phyloP scores from a whole-genome alignment of 768 basidiomycete genomes.

The Pisolithus albus region DNA sequence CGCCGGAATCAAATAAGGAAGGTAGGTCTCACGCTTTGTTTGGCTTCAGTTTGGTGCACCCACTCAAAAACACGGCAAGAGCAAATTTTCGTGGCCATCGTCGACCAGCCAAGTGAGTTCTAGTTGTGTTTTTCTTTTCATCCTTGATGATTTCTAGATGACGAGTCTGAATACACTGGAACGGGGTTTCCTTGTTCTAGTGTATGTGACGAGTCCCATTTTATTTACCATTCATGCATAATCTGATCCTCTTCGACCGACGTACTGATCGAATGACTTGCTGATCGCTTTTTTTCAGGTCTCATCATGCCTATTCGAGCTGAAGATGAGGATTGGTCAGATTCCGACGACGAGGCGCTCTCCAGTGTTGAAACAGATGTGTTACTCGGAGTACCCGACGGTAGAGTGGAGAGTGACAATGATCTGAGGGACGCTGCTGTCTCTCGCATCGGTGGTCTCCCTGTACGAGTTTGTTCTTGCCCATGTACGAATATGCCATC shows the following conservation, averaged over 20 bases:
- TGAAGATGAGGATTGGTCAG: slow-evolving; percentile 72
- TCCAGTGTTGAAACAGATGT: slow-evolving; percentile 64
- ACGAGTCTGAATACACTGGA: slow-evolving; percentile 72
- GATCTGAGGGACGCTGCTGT: slow-evolving; percentile 74
- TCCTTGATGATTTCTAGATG: slow-evolving; percentile 51
- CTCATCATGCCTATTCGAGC: slow-evolving; percentile 34
- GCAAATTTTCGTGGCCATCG: too few species aligned
- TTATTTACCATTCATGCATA: slow-evolving; percentile 88
- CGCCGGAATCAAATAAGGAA: slow-evolving; percentile 12
- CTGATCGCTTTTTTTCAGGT: slow-evolving; percentile 10
- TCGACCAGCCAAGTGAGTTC: slow-evolving; percentile 14
- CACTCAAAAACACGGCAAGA: background rate
- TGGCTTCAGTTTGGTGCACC: background rate
- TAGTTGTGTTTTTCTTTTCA: slow-evolving; percentile 2
- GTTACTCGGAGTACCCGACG: slow-evolving; percentile 76
- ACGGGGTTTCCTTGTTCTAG: slow-evolving; percentile 55
- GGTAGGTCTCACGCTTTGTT: slow-evolving; percentile 11
- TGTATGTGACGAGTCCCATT: slow-evolving; percentile 56
- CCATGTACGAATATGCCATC: slow-evolving; percentile 39
- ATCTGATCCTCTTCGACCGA: slow-evolving; percentile 48
- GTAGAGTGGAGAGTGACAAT: slow-evolving; percentile 44
- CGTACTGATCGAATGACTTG: slow-evolving; percentile 1
- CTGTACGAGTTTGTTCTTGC: slow-evolving; percentile 62
- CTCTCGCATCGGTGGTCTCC: slow-evolving; percentile 84
- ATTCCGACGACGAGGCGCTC: slow-evolving; percentile 62